phyloP scores from a whole-genome alignment of 805 yeast genomes.

The Suhomyces sp. region DNA sequence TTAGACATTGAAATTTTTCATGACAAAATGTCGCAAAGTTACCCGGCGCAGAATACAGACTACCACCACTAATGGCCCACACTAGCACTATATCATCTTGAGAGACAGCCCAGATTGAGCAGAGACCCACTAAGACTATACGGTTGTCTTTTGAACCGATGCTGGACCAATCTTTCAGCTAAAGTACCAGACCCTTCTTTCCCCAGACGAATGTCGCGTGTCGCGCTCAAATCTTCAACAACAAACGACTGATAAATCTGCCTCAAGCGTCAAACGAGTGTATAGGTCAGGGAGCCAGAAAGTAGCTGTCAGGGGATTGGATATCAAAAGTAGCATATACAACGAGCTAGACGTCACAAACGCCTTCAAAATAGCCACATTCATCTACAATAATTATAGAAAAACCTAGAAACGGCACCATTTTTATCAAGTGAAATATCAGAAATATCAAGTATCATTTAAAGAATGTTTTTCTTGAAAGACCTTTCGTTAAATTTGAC shows the following conservation, averaged over 20 bases:
- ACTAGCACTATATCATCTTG: not conserved
- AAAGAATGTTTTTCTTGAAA: conserved; percentile 52
- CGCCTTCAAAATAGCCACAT: not conserved
- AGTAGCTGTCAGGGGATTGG: not conserved
- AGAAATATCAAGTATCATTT: not conserved
- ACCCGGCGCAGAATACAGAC: not conserved
- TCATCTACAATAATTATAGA: not conserved
- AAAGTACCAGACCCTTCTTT: not conserved
- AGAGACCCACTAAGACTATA: not conserved
- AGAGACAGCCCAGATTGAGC: not conserved
- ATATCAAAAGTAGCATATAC: not conserved
- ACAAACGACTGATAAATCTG: conserved; percentile 1
- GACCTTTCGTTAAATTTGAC: conserved; percentile 90
- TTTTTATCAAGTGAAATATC: not conserved
- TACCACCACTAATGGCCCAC: not conserved
- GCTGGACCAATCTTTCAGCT: not conserved
- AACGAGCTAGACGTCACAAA: not conserved
- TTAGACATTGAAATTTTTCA: not conserved
- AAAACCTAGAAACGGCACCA: not conserved
- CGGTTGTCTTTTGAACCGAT: not conserved
- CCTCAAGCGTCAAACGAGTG: not conserved
- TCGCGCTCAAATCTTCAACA: conserved; percentile 2
- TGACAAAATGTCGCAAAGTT: not conserved
- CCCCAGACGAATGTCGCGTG: conserved; percentile 3
- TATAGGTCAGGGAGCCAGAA: not conserved